Percentiles rank a stretch among this genome's conserved stretches.
phyloP scores from a whole-genome alignment of 805 yeast genomes.

The Kodamaea fukazawae region DNA sequence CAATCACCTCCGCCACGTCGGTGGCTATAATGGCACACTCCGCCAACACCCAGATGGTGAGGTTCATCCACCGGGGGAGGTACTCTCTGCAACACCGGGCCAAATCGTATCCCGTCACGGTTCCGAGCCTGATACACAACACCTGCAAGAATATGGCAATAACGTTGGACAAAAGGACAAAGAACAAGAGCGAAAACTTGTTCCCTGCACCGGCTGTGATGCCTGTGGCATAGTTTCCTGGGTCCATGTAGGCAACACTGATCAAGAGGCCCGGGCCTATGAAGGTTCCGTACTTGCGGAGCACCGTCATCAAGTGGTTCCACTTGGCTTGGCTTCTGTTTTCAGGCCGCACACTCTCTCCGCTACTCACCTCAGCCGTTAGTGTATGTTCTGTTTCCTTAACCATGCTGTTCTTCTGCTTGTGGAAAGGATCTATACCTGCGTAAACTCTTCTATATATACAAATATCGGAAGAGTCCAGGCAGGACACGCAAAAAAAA shows the following conservation, averaged over 20 bases:
- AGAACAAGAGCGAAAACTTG: constrained; percentile 40
- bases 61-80: constrained; percentile 41
- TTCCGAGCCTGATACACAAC: constrained; percentile 45
- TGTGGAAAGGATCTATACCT: no score
- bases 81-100: constrained; percentile 43
- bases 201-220: constrained; percentile 48
- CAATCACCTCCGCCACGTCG: constrained; percentile 53
- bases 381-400: not conserved
- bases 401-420: no score
- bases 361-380: not conserved
- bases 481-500: no score
- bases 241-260: constrained; percentile 52
- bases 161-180: constrained; percentile 41
- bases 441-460: no score
- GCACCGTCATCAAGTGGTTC: constrained; percentile 3
- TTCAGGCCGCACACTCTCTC: not conserved
- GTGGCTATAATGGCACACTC: constrained; percentile 51
- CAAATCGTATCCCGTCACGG: constrained; percentile 49
- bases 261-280: constrained; percentile 50
- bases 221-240: constrained; percentile 52
- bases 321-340: not conserved
- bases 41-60: constrained; percentile 39
- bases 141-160: constrained; percentile 48
- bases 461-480: no score
- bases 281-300: constrained; percentile 37